phyloP scores from a whole-genome alignment of 805 yeast species.

The Millerozyma miso region DNA sequence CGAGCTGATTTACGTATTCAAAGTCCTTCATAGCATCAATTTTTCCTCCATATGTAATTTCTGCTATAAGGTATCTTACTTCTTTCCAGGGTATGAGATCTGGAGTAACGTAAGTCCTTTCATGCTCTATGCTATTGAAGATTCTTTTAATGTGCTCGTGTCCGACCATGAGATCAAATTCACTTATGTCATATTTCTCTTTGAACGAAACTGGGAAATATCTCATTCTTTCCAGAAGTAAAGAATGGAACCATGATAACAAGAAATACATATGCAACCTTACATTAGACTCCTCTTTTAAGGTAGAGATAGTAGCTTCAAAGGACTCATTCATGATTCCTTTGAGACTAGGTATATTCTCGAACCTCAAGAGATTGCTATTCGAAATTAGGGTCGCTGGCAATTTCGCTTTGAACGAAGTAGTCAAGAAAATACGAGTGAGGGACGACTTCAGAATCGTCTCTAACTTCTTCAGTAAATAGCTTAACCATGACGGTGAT shows the following conservation, averaged over 20 bases:
- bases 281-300: conserved; percentile 8
- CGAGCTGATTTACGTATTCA: conserved; percentile 27
- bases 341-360: conserved; percentile 59
- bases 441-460: conserved; percentile 16
- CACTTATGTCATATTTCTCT: conserved; percentile 63
- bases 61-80: conserved; percentile 45
- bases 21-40: conserved; percentile 42
- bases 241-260: conserved; percentile 67
- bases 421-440: conserved; percentile 64
- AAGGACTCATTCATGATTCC: conserved; percentile 39
- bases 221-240: conserved; percentile 54
- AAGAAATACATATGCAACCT: conserved; percentile 40
- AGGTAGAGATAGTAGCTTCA: conserved; percentile 6
- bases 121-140: conserved; percentile 23
- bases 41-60: conserved; percentile 66
- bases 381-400: conserved; percentile 55
- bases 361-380: conserved; percentile 56
- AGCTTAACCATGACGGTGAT: conserved; percentile 59
- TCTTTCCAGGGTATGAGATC: conserved; percentile 52
- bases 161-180: conserved; percentile 61
- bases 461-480: conserved; percentile 46
- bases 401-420: conserved; percentile 43
- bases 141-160: conserved; percentile 39
- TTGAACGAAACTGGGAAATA: conserved; percentile 62
- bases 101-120: conserved; percentile 39